Base-by-base conservation (phyloP, 2,329 filamentous ascomycete genomes). In the Fusarium udum region DNA sequence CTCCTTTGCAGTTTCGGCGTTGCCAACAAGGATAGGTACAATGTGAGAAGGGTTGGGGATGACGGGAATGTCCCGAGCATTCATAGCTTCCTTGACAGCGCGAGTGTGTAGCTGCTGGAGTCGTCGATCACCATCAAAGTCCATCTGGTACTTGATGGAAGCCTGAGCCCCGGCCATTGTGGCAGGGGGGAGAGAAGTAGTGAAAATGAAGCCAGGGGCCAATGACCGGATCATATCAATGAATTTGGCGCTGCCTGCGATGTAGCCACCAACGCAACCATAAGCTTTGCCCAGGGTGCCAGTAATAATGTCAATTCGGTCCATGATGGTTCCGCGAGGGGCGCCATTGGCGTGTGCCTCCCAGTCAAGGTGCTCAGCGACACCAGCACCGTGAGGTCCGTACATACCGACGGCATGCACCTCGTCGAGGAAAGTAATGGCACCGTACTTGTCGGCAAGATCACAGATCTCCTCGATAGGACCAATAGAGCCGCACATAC, bases 321-420 rank as follows among this genome's bases (percentile, higher is more conserved):
- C 95, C 93, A 97, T 95, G 78, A 98, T 87, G 31, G 95, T 97
- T 71, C 95, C 95, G 73, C 88, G 83, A 16, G 94, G 91, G 75
- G 88, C 88, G 64, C 95, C 94, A 62, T 90, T 89, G 66, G 89
- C 87, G 82, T 98, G 95, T 14, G 92, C 91, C 80, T 97, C 94
- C 80, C 93, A 99, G 81, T 99, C 95, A 57, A 99, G 91, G 82
- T 99, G 96, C 85, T 99, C 96, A 39, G 96, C 96, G 49, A 99
- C 96, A 83, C 96, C 96, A 65, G 95, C 96, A 71, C 96, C 96
- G 79, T 94, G 91, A 80, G 96, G 95, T 80, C 96, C 96, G 83
- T 99, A 99, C 96, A 99, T 98, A 81, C 96, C 96, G 28, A 99
- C 96, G 49, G 96, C 96, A 85, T 99, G 96, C 70, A 99, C 96